These are phyloP conservation scores for Trichosporon sp. DNA, from an alignment of 1,284 basidiomycete genomes.

Conservation along the genomic window DNA sequence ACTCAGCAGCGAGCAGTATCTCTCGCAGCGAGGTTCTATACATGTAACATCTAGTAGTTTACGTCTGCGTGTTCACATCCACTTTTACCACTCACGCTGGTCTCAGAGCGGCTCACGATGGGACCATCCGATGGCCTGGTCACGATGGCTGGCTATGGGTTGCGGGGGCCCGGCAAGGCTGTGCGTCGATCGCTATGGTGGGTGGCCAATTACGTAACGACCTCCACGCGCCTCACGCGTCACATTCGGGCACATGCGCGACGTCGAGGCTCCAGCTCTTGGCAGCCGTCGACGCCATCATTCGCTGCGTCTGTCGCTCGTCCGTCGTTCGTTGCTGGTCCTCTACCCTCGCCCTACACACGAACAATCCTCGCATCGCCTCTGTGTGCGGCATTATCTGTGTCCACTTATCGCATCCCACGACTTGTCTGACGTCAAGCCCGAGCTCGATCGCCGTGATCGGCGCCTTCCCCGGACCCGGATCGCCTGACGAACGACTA, in stretches of 20 bases:
- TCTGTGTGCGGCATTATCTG: too few relatives aligned
- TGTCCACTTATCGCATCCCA: too few relatives aligned
- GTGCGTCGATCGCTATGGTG: neutral
- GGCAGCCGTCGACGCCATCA: neutral
- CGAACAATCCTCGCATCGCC: too few relatives aligned
- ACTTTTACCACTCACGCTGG: neutral
- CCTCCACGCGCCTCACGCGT: neutral
- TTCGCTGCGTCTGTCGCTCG: conserved; percentile 1
- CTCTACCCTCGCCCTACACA: too few relatives aligned
- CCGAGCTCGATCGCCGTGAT: neutral
- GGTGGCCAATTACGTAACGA: conserved; percentile 3
- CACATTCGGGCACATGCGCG: neutral
- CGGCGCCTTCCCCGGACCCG: neutral
- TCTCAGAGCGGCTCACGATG: neutral
- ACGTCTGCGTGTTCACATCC: neutral
- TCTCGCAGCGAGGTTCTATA: neutral
- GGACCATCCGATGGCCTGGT: neutral
- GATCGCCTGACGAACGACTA: neutral
- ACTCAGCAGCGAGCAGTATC: neutral
- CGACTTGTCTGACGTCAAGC: neutral
- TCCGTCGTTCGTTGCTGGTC: neutral
- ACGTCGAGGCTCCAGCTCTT: neutral
- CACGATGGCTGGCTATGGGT: neutral
- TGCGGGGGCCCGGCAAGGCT: neutral
- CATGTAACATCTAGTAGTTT: neutral